Percentiles rank a stretch among this genome's conserved stretches.
Evolutionary conservation across 2,329 filamentous ascomycete species (phyloP).

Genomic region (Alternaria postmessia): DNA sequence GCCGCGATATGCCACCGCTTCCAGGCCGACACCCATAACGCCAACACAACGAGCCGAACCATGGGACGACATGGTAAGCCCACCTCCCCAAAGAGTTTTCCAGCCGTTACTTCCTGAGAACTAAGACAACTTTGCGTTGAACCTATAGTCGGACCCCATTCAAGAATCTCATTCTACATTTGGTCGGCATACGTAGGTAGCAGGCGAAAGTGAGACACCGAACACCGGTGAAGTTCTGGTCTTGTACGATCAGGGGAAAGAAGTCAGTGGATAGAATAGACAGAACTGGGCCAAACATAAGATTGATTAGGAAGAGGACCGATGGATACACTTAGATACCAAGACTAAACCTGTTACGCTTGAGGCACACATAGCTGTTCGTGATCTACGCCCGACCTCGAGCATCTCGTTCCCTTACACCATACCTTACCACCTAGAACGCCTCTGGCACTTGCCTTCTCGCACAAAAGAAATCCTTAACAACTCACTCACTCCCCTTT

Average conservation of each 20-base stretch:
- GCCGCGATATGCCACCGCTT: not conserved
- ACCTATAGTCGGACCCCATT: too few species aligned
- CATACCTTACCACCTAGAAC: not conserved
- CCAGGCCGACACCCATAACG: not conserved
- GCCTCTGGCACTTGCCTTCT: not conserved
- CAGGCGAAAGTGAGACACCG: not conserved
- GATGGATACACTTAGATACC: too few species aligned
- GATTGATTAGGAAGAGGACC: not conserved
- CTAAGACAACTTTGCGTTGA: not conserved
- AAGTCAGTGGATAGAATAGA: not conserved
- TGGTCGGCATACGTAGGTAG: not conserved
- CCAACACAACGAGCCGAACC: not conserved
- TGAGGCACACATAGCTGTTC: too few species aligned
- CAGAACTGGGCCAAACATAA: not conserved
- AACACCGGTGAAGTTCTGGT: not conserved
- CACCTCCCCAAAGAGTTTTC: not conserved
- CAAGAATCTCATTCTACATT: not conserved
- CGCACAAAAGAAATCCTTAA: not conserved
- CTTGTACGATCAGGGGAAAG: not conserved
- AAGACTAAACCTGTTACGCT: too few species aligned
- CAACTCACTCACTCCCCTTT: constrained; percentile 10
- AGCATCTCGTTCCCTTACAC: not conserved
- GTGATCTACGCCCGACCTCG: too few species aligned
- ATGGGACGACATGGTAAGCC: not conserved
- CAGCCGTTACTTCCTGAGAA: not conserved